Conservation (phyloP, 192 early-diverging fungal genomes). For the Allomyces javanicus region DNA sequence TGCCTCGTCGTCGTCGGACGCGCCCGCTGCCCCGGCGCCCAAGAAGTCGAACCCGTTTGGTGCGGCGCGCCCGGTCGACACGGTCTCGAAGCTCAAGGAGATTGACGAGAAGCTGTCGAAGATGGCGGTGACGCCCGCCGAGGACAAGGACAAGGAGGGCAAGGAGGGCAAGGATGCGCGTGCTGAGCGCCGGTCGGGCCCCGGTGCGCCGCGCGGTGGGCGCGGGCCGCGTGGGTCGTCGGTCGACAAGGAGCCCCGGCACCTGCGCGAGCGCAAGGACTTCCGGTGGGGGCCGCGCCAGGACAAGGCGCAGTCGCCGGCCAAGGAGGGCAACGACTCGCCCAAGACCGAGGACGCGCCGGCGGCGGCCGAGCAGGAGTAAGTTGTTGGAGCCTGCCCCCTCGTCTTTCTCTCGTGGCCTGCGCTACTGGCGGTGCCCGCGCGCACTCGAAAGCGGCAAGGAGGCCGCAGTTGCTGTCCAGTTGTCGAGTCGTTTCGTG, state of each 20-base stretch:
- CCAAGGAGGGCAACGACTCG: not conserved
- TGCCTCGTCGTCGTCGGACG: not conserved
- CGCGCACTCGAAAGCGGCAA: too few relatives aligned
- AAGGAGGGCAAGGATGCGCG: slow-evolving; percentile 3
- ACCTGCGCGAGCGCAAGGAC: not conserved
- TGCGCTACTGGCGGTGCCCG: too few relatives aligned
- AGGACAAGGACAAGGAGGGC: slow-evolving; percentile 16
- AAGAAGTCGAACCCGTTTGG: slow-evolving; percentile 42
- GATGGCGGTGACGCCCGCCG: slow-evolving; percentile 18
- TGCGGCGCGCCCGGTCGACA: slow-evolving; percentile 39
- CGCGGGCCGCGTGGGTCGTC: not conserved
- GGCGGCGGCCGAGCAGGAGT: not conserved
- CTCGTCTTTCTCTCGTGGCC: not conserved
- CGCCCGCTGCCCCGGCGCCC: slow-evolving; percentile 6
- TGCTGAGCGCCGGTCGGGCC: slow-evolving; percentile 1
- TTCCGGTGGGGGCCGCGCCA: not conserved
- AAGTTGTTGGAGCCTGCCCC: not conserved
- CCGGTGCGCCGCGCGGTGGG: not conserved
- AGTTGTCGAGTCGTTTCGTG: too few relatives aligned
- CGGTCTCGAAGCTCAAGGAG: slow-evolving; percentile 22
- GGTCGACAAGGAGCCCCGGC: not conserved
- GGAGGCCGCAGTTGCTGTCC: too few relatives aligned
- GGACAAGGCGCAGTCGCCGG: not conserved
- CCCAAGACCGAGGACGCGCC: not conserved
- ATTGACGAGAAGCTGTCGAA: slow-evolving; percentile 33